Percentiles rank a stretch among this genome's conserved stretches.
Evolutionary conservation across 1,284 basidiomycete genomes (phyloP).

Genomic region (Agaricales sp.): DNA sequence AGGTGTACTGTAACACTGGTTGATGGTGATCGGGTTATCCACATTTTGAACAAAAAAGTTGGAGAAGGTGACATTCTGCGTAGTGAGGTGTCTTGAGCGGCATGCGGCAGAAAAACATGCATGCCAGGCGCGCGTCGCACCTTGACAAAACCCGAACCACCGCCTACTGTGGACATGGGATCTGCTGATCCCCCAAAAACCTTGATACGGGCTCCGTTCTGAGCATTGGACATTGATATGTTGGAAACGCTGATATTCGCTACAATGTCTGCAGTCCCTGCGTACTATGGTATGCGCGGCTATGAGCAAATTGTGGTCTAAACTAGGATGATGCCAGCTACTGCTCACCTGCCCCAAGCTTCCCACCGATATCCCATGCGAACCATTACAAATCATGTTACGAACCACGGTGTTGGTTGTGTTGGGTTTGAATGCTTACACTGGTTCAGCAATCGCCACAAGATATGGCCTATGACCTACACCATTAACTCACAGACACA

Average conservation of each 20-base stretch:
- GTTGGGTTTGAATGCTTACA: slow-evolving; percentile 28
- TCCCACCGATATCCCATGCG: slow-evolving; percentile 16
- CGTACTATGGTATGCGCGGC: too few relatives aligned
- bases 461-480: too few relatives aligned
- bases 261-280: slow-evolving; percentile 37
- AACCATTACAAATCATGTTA: slow-evolving; percentile 33
- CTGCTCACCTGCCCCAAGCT: slow-evolving; percentile 10
- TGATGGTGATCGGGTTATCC: slow-evolving; percentile 32
- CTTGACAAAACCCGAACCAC: neutral
- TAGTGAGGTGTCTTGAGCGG: slow-evolving; percentile 26
- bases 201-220: slow-evolving; percentile 44
- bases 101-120: too few relatives aligned
- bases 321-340: slow-evolving; percentile 10
- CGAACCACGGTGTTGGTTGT: slow-evolving; percentile 30
- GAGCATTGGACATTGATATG: slow-evolving; percentile 35
- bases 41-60: slow-evolving; percentile 27
- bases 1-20: slow-evolving; percentile 27
- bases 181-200: slow-evolving; percentile 20
- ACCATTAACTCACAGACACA: slow-evolving; percentile 26
- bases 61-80: slow-evolving; percentile 29
- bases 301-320: neutral
- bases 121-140: slow-evolving; percentile 12
- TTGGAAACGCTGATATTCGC: slow-evolving; percentile 32
- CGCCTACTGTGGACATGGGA: slow-evolving; percentile 7
- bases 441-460: too few relatives aligned